A percentile compares a stretch with the other conserved stretches of the same genome.
Evolutionary conservation across 768 basidiomycete genomes (phyloP).

Genomic region (Lactifluus piperatus): DNA sequence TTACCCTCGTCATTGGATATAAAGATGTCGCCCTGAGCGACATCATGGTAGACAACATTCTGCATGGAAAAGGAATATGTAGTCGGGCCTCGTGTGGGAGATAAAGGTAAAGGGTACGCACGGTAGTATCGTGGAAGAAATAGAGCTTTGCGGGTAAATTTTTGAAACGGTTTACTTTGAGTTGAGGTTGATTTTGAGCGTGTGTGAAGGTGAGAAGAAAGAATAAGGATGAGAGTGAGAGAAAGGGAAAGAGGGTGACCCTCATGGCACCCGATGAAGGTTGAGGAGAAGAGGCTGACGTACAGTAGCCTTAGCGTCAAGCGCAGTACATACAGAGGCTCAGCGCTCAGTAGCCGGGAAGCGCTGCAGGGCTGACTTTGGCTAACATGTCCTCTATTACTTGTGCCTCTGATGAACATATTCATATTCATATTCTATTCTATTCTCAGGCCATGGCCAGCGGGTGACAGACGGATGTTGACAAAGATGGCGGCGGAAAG

Average conservation of each 20-base stretch:
- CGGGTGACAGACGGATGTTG: too few relatives aligned
- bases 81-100: background rate
- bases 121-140: constrained; percentile 91
- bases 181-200: constrained; percentile 18
- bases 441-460: too few relatives aligned
- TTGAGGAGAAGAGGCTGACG: too few relatives aligned
- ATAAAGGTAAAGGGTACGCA: constrained; percentile 36
- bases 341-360: too few relatives aligned
- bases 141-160: constrained; percentile 70
- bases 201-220: background rate
- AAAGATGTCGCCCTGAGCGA: constrained; percentile 54
- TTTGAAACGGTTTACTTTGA: constrained; percentile 42
- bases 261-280: constrained; percentile 5
- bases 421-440: too few relatives aligned
- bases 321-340: too few relatives aligned
- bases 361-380: too few relatives aligned
- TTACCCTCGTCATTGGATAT: constrained; percentile 88
- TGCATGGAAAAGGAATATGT: constrained; percentile 23
- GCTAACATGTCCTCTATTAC: too few relatives aligned
- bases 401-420: too few relatives aligned
- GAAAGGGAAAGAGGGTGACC: background rate
- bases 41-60: constrained; percentile 79
- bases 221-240: background rate
- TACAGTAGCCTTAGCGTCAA: too few relatives aligned
- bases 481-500: too few relatives aligned